Base-by-base conservation (phyloP, 108 stramenopile species). In the Aurantiochytrium sp. region DNA sequence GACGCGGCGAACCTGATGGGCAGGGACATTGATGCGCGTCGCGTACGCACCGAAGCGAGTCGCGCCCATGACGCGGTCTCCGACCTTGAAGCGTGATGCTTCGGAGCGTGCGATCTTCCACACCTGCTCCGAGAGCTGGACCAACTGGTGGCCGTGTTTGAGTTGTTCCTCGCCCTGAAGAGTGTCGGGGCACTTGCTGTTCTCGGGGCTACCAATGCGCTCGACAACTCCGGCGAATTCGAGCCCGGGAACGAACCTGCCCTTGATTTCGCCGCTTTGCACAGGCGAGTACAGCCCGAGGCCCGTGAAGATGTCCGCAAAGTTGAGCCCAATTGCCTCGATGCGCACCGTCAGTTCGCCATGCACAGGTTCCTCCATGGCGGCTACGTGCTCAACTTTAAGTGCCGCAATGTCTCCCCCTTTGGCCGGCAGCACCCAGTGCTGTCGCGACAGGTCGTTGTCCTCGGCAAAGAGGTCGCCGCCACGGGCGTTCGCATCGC, bases 301-400 rank as follows among this genome's bases (percentile, higher is more conserved):
- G 23, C 91, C 89, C 44, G 87, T 87, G 88, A 93, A 93, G 44
- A 94, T 69, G 60, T 94, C 93, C 12, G 91, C 93, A 88, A 92
- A 94, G 53, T 94, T 94, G 51, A 94, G 87, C 8, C 93, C 92
- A 8, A 93, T 88, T 6, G 91, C 91, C 87, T 53, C 25, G 6
- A 91, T 92, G 19, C 76, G 76, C n/a, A 83, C 28, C n/a, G 49
- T 53, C 76, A 83, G 51, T 23, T 83, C 76, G 6, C 76, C 76
- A 23, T 83, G 23, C 49, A 53, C 45, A 3, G 76, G 76, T 23
- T 47, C 49, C 28, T 53, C 45, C 45, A 83, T 83, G 76, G 45
- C 76, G 12, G n/a, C 18, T 10, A 69, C 25, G n/a, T 83, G 76
- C 76, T 83, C 76, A 12, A 83, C 25, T 3, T 53, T 47, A 12